Evolutionary conservation across 2,329 filamentous ascomycete species (phyloP).

Genomic region (Trichoderma koningiopsis): DNA sequence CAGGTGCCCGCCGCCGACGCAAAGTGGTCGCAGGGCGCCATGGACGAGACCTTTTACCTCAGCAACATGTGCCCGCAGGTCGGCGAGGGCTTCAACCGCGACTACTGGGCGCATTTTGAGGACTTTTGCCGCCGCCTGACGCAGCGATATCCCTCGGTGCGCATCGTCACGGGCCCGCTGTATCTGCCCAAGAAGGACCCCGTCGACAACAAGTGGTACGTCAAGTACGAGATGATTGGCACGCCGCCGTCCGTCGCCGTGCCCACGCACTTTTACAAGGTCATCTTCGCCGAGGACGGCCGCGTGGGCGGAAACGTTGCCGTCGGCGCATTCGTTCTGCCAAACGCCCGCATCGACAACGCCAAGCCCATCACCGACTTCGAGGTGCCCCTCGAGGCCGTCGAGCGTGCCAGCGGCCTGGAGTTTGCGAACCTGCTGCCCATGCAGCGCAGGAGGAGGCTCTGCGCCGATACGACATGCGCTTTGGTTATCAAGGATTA

Average conservation of each 20-base stretch:
- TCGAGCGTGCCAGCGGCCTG: slow-evolving; percentile 88
- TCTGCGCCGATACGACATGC: slow-evolving; percentile 87
- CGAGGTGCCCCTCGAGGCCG: slow-evolving; percentile 88
- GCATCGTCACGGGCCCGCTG: slow-evolving; percentile 89
- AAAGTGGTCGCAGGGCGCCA: slow-evolving; percentile 91
- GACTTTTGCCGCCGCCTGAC: slow-evolving; percentile 92
- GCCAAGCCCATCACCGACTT: slow-evolving; percentile 86
- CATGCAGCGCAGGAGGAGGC: slow-evolving; percentile 67
- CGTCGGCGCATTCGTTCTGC: slow-evolving; percentile 90
- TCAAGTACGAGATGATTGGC: slow-evolving; percentile 94
- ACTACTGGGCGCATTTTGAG: slow-evolving; percentile 99
- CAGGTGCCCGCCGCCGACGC: slow-evolving; percentile 96
- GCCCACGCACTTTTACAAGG: slow-evolving; percentile 98
- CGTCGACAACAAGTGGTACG: slow-evolving; percentile 89
- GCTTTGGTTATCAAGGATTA: slow-evolving; percentile 82
- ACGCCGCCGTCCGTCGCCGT: slow-evolving; percentile 92
- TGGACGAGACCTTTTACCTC: slow-evolving; percentile 93
- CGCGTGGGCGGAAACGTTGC: slow-evolving; percentile 71
- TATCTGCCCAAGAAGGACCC: slow-evolving; percentile 86
- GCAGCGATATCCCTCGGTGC: slow-evolving; percentile 76
- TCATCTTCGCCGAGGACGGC: slow-evolving; percentile 93
- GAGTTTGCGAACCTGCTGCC: slow-evolving; percentile 87
- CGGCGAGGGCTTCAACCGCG: slow-evolving; percentile 95
- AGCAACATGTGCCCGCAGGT: slow-evolving; percentile 99
- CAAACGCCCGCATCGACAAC: slow-evolving; percentile 87